Evolutionary conservation across 2,329 filamentous ascomycete genomes (phyloP).

Genomic region (Trichocomaceae sp.): DNA sequence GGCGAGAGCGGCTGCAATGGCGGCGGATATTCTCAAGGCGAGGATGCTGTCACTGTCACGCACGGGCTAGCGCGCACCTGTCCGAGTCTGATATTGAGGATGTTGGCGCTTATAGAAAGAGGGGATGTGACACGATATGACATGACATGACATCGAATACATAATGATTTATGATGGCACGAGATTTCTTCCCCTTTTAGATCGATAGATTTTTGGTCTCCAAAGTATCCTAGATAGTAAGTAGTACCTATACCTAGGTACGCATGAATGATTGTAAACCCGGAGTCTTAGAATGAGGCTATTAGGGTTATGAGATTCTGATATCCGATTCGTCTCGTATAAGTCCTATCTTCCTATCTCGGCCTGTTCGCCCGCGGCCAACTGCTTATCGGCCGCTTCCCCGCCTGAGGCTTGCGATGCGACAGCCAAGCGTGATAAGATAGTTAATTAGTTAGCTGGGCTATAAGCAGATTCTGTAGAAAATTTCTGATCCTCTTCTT

Average conservation of each 20-base stretch:
- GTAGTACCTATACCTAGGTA: too few species aligned
- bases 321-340: too few species aligned
- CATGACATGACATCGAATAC: background rate
- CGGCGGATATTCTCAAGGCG: slow-evolving; percentile 10
- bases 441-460: background rate
- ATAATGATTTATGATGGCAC: slow-evolving; percentile 2
- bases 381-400: background rate
- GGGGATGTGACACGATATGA: too few species aligned
- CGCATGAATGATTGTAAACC: too few species aligned
- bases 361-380: background rate
- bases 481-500: background rate
- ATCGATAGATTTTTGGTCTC: background rate
- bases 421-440: too few species aligned
- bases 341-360: too few species aligned
- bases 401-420: background rate
- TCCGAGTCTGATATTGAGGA: background rate
- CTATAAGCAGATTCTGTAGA: background rate
- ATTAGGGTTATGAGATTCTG: too few species aligned
- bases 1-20: slow-evolving; percentile 12
- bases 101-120: too few species aligned
- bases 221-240: too few species aligned
- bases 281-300: too few species aligned
- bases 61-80: too few species aligned
- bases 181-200: background rate
- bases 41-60: too few species aligned